These are phyloP conservation scores for Tetraselmis striata DNA, from an alignment of 139 green algal species.

Conservation along the genomic window DNA sequence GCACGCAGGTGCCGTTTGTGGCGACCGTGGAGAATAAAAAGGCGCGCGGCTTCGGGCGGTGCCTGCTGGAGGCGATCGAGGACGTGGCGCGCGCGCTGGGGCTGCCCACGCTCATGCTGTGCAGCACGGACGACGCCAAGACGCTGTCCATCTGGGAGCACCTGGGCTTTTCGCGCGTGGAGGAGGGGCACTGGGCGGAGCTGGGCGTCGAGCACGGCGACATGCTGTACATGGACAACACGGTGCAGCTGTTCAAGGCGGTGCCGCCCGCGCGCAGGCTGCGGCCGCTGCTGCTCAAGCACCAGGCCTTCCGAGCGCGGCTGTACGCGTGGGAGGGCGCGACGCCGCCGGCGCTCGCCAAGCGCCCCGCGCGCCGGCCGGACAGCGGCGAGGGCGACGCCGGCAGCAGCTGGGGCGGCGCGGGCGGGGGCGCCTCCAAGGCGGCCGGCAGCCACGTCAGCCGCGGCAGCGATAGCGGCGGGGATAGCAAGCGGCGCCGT, in stretches of 20 bases:
- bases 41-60: constrained; percentile 69
- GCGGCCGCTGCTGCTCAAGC: constrained; percentile 53
- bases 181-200: constrained; percentile 55
- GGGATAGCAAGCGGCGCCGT: too few species aligned
- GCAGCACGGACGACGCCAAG: constrained; percentile 42
- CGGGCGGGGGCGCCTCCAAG: background rate
- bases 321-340: constrained; percentile 34
- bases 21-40: constrained; percentile 70
- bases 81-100: constrained; percentile 48
- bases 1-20: constrained; percentile 86
- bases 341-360: background rate
- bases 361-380: too few species aligned
- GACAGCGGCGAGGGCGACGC: too few species aligned
- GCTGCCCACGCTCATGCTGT: constrained; percentile 52
- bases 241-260: constrained; percentile 71
- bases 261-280: constrained; percentile 40
- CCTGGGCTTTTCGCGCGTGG: constrained; percentile 71
- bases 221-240: constrained; percentile 91
- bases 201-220: constrained; percentile 67
- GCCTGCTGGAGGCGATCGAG: constrained; percentile 79
- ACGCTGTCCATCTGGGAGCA: constrained; percentile 65
- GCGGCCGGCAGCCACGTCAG: background rate
- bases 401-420: background rate
- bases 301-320: constrained; percentile 52
- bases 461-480: too few species aligned